Conservation (phyloP, 1,284 basidiomycete genomes). For the Ganoderma meredithae region DNA sequence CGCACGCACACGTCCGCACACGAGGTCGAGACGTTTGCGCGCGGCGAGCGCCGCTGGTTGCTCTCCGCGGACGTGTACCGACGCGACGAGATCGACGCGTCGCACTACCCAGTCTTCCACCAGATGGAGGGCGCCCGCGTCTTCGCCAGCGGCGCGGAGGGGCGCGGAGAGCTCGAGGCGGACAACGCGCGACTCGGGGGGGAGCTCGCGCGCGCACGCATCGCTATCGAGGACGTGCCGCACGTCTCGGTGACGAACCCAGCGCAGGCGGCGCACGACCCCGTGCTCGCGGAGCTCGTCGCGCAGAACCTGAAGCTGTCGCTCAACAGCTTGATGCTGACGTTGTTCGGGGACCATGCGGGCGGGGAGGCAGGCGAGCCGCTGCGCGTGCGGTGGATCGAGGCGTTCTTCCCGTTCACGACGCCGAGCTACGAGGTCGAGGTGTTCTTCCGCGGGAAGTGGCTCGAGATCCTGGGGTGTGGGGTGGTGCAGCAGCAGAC, state of each 20-base stretch:
- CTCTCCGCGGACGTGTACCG: conserved; percentile 98
- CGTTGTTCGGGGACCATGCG: conserved; percentile 75
- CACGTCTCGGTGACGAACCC: conserved; percentile 81
- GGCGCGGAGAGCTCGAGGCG: conserved; percentile 66
- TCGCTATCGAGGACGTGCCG: conserved; percentile 89
- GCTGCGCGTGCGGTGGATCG: conserved; percentile 93
- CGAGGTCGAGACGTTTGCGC: conserved; percentile 90
- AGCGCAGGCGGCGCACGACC: conserved; percentile 81
- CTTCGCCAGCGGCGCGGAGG: conserved; percentile 61
- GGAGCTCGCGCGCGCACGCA: conserved; percentile 72
- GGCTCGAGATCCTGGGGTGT: conserved; percentile 96
- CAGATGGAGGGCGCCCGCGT: conserved; percentile 97
- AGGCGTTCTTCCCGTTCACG: conserved; percentile 98
- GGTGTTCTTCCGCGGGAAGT: conserved; percentile 95
- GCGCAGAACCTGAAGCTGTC: conserved; percentile 90
- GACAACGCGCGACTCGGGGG: conserved; percentile 71
- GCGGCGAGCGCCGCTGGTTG: conserved; percentile 85
- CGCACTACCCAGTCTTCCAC: conserved; percentile 98
- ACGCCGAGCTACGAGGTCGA: conserved; percentile 98
- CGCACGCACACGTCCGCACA: conserved; percentile 98
- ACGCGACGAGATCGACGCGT: conserved; percentile 97
- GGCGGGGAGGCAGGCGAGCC: conserved; percentile 65
- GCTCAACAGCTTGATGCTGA: conserved; percentile 88
- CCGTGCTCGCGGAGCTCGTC: conserved; percentile 73
- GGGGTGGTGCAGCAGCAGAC: conserved; percentile 94